phyloP scores from a whole-genome alignment of 371 early-diverging fungal genomes.

The Mycotypha africana region DNA sequence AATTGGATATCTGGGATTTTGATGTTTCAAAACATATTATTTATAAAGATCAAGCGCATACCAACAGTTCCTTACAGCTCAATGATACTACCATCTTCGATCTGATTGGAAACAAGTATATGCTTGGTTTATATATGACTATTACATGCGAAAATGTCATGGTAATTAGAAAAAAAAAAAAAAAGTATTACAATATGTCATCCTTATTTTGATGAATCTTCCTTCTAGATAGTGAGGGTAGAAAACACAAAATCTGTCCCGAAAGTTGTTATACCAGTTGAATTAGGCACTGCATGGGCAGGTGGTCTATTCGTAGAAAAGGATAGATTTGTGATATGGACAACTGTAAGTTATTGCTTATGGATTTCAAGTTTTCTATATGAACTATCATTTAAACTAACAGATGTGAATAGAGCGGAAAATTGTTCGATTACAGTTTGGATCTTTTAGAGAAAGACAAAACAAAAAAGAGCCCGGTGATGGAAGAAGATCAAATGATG shows the following conservation, averaged over 20 bases:
- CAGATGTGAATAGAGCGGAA: too few species aligned
- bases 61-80: slow-evolving; percentile 11
- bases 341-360: slow-evolving; percentile 27
- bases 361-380: too few species aligned
- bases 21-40: slow-evolving; percentile 35
- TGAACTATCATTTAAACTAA: too few species aligned
- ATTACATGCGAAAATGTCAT: slow-evolving; percentile 23
- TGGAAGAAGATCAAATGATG: too few species aligned
- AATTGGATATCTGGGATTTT: slow-evolving; percentile 46
- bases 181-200: too few species aligned
- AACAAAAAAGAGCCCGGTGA: too few species aligned
- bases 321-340: slow-evolving; percentile 23
- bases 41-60: slow-evolving; percentile 27
- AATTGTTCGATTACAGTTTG: too few species aligned
- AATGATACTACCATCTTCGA: slow-evolving; percentile 22
- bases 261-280: slow-evolving; percentile 24
- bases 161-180: slow-evolving; percentile 10
- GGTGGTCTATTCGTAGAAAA: slow-evolving; percentile 28
- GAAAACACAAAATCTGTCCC: slow-evolving; percentile 19
- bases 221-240: slow-evolving; percentile 21
- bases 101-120: slow-evolving; percentile 11
- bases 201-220: too few species aligned
- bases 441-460: too few species aligned
- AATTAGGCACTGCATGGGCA: slow-evolving; percentile 25
- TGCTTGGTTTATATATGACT: slow-evolving; percentile 29